Evolutionary conservation across 2,329 filamentous ascomycete genomes (phyloP).

Genomic region (Lasiodiplodia sp.): DNA sequence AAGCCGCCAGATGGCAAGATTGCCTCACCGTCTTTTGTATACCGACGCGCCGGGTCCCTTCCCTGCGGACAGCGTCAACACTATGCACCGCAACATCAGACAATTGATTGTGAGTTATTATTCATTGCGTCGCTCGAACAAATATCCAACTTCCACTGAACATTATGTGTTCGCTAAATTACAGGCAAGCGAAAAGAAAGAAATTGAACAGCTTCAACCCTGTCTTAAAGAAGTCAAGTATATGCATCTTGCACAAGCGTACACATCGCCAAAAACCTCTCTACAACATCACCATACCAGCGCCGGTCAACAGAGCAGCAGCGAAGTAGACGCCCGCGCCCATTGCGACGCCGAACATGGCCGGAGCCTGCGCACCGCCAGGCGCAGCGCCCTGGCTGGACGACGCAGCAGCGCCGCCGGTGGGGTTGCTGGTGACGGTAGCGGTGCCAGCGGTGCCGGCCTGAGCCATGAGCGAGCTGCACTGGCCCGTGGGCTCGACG

Average conservation of each 20-base stretch:
- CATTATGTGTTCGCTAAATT: constrained; percentile 21
- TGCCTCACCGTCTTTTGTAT: background rate
- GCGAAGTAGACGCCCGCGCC: constrained; percentile 57
- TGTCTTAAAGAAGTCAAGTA: background rate
- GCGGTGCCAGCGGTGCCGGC: constrained; percentile 69
- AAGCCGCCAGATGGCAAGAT: background rate
- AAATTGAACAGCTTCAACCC: background rate
- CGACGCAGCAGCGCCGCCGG: constrained; percentile 36
- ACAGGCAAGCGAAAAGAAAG: constrained; percentile 1
- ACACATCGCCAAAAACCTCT: too few relatives aligned
- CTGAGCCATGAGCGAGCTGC: constrained; percentile 65
- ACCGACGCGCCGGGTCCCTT: background rate
- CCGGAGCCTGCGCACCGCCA: constrained; percentile 47
- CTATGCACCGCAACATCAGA: background rate
- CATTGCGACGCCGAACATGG: constrained; percentile 54
- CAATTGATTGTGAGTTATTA: background rate
- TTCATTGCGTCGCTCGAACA: background rate
- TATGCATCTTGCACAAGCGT: too few relatives aligned
- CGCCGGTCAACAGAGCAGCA: constrained; percentile 59
- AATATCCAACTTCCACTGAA: constrained; percentile 15
- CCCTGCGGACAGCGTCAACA: background rate
- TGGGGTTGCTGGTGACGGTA: constrained; percentile 58
- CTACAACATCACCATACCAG: constrained; percentile 64
- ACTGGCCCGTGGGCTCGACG: constrained; percentile 58
- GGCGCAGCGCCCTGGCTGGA: constrained; percentile 35